Conservation (phyloP, 192 early-diverging fungal species). For the Dimargaris xerosporica region DNA sequence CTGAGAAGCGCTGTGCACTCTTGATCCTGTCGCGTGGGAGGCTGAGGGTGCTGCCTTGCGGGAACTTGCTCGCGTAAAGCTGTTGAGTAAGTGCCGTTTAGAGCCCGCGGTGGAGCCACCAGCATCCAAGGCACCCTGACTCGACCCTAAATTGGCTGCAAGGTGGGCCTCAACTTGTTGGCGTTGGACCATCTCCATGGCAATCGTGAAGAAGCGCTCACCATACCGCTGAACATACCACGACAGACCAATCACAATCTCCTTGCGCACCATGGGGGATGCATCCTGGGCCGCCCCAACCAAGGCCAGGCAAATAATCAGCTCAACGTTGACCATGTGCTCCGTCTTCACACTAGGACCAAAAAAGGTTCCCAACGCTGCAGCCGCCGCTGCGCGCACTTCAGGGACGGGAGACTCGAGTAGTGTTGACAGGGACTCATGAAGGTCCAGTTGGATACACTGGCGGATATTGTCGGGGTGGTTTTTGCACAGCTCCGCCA, state of each 20-base stretch:
- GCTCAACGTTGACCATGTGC: conserved; percentile 46
- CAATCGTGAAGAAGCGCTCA: conserved; percentile 38
- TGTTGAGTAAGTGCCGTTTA: conserved; percentile 18
- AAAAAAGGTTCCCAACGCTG: conserved; percentile 57
- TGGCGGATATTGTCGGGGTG: conserved; percentile 43
- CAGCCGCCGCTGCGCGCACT: conserved; percentile 66
- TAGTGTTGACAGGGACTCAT: conserved; percentile 39
- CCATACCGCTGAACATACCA: conserved; percentile 40
- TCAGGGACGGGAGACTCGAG: conserved; percentile 57
- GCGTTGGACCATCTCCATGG: conserved; percentile 35
- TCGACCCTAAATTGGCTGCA: conserved; percentile 10
- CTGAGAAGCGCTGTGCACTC: too few species aligned
- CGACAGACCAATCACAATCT: conserved; percentile 58
- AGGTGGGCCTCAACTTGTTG: conserved; percentile 14
- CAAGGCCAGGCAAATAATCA: conserved; percentile 46
- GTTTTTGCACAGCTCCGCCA: conserved; percentile 72
- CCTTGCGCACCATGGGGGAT: conserved; percentile 65
- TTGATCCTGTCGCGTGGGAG: too few species aligned
- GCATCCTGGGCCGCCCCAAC: conserved; percentile 51
- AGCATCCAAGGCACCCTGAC: conserved; percentile 12
- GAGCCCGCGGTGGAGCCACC: conserved; percentile 17
- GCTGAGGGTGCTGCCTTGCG: too few species aligned
- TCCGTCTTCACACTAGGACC: conserved; percentile 46
- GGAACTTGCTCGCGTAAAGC: conserved; percentile 14
- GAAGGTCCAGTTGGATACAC: conserved; percentile 43